Evolutionary conservation across 2,329 filamentous ascomycete genomes (phyloP).

Genomic region (Fusarium sp.): DNA sequence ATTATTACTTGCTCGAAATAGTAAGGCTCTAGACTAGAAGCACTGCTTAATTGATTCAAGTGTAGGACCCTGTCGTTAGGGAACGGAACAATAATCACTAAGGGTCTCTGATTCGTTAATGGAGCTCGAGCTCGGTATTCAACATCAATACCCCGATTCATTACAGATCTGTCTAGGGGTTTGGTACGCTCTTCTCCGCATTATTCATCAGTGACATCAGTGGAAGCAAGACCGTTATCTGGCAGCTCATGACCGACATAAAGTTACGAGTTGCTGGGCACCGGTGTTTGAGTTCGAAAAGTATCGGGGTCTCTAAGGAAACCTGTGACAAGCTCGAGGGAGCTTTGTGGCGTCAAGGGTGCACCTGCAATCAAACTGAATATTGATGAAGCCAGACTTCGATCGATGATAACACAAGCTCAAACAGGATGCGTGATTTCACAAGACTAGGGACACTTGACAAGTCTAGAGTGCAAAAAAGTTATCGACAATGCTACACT

Average conservation of each 20-base stretch:
- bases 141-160: neutral
- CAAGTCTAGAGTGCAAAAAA: too few relatives aligned
- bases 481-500: neutral
- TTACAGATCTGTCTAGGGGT: neutral
- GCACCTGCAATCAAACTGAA: slow-evolving; percentile 8
- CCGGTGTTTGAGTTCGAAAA: neutral
- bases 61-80: slow-evolving; percentile 1
- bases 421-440: neutral
- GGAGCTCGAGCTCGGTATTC: neutral
- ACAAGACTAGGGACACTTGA: too few relatives aligned
- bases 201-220: slow-evolving; percentile 18
- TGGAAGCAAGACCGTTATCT: neutral
- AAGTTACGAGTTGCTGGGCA: slow-evolving; percentile 7
- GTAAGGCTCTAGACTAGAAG: neutral
- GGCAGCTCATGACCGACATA: neutral
- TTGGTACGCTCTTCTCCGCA: neutral
- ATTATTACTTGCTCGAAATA: neutral
- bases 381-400: neutral
- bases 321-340: slow-evolving; percentile 3
- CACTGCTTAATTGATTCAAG: neutral
- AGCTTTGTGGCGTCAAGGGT: slow-evolving; percentile 27
- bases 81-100: neutral
- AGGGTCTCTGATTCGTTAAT: slow-evolving; percentile 9
- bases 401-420: neutral
- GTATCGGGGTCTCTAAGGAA: neutral